Evolutionary conservation across 2,329 filamentous ascomycete genomes (phyloP), one percentile per base, ranked within the genome.

Genomic region (Verticillium dahliae): DNA sequence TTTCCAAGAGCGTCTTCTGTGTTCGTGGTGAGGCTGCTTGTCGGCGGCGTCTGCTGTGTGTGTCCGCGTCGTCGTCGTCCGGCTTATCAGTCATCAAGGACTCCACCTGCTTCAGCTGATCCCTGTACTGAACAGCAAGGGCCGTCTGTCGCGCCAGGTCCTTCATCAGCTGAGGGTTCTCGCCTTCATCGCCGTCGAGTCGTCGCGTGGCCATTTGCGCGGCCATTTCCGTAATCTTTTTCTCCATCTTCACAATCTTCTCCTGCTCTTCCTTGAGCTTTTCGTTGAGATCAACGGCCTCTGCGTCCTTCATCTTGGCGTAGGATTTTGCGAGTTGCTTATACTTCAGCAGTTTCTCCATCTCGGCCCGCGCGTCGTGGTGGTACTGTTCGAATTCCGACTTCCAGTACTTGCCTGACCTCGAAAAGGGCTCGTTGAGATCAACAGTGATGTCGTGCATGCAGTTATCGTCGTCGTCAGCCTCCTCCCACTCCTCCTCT

Each of bases 341-440:
- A 79, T 92, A 93, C 70, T 85, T 86, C 70, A 93, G 83, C 69
- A 94, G 80, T 76, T 89, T 91, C 76, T 87, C 87, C 80, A 92
- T 88, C 73, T 93, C 89, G 54, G 80, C 82, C 72, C 85, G 86
- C 65, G 90, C 90, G 65, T 90, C 88, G 55, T 85, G 80, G 57
- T 90, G 86, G 69, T 93, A 94, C 60, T 81, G 83, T 66, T 91
- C 83, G 68, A 90, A 93, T 69, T 92, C 85, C 31, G 85, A 82
- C 74, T 93, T 93, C 90, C 90, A 94, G 74, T 90, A 92, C 68
- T 84, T 86, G 6, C 90, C 90, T 4, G 90, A 92, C 62, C 89
- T 84, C 1, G 90, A 91, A 65, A 87, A 84, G 6, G 90, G 90
- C 68, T 91, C 87, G 65, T 89, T 88, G 57, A 91, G 76, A 68